Evolutionary conservation across 1,284 basidiomycete genomes (phyloP).

Genomic region (Trichosporon sp.): DNA sequence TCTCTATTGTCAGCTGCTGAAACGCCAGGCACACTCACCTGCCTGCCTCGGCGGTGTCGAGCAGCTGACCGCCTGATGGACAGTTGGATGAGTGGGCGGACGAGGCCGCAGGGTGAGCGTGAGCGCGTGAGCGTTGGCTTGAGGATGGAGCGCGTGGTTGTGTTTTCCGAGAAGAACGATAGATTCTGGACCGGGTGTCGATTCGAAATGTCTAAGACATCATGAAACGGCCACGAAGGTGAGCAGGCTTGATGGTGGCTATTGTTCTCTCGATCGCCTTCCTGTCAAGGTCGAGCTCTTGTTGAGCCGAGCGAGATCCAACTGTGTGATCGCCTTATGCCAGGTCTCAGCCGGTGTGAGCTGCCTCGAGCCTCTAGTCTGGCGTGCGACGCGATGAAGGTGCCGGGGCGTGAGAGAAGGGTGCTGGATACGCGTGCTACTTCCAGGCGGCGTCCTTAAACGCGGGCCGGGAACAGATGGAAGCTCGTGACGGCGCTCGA

Average conservation of each 20-base stretch:
- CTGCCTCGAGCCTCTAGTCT: background rate
- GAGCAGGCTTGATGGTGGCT: background rate
- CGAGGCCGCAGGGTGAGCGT: no score
- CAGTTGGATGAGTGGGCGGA: background rate
- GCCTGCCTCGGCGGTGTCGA: background rate
- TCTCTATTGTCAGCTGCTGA: conserved; percentile 9
- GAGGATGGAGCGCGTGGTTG: background rate
- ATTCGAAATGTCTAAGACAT: conserved; percentile 11
- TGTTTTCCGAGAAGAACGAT: background rate
- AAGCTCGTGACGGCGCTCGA: background rate
- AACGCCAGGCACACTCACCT: background rate
- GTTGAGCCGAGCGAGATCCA: background rate
- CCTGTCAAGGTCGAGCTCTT: no score
- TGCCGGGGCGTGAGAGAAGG: background rate
- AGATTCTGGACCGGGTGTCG: background rate
- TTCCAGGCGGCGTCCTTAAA: background rate
- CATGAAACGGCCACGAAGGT: conserved; percentile 5
- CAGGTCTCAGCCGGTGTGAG: background rate
- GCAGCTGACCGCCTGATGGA: background rate
- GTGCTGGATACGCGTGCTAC: background rate
- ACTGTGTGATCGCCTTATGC: background rate
- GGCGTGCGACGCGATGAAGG: background rate
- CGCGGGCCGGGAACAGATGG: background rate
- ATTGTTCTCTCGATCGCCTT: background rate
- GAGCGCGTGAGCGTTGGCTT: background rate